Evolutionary conservation across 2,329 filamentous ascomycete species (phyloP), one percentile per base, ranked within the genome.

Genomic region (Trichocomaceae sp.): DNA sequence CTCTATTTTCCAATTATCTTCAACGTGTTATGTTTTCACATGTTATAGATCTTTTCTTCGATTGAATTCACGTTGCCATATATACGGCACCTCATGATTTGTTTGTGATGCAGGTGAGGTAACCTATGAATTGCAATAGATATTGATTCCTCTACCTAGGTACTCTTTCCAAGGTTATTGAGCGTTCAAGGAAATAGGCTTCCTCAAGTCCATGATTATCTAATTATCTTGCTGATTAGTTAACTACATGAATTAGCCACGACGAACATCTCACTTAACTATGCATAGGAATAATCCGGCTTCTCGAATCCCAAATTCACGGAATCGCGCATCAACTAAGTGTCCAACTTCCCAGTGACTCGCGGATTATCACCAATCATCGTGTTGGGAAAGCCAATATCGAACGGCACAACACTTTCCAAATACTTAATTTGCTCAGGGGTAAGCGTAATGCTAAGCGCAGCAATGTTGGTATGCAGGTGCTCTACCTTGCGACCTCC

Each of bases 401-500:
- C 81, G 59, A 89, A 87, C 0, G 75, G 72, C 35, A 75, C 75
- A 0, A 83, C 83, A 5, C 64, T 72, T 57, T 90, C 86, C 56
- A 90, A 83, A 61, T 83, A 79, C 37, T 80, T 70, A 23, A 91
- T 80, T 44, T 91, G 84, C 57, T 85, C 77, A 0, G 75, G 66
- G 0, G 73, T 79, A 35, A 91, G 72, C 53, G 77, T 71, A 42
- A 90, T 72, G 1, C 74, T 76, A 37, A 91, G 74, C 0, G 85
- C 84, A 62, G 85, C 80, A 60, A 90, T 85, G 63, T 89, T 90
- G 55, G 77, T 78, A 64, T 84, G 80, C 41, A 91, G 72, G 64
- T 90, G 86, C 49, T 85, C 81, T 9, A 87, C 68, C 61, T 83
- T 89, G 10, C 86, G 78, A 0, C 84, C 84, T 10, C 87, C 86